Percentiles rank a stretch among this genome's conserved stretches.
Conservation (phyloP, 2,329 filamentous ascomycete genomes). For the Penicillium sp. region DNA sequence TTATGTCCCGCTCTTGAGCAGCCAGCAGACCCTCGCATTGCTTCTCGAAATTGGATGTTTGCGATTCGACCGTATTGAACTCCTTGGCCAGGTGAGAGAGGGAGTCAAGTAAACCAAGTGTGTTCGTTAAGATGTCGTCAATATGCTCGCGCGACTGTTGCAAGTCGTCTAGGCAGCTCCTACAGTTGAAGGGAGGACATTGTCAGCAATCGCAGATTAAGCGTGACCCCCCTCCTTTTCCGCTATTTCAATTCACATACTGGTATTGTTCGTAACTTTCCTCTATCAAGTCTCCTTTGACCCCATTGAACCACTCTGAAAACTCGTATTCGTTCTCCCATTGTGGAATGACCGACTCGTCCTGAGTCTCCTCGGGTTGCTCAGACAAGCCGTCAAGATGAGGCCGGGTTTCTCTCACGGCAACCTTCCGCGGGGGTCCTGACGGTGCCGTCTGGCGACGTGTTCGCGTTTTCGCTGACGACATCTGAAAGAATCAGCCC, state of each 20-base stretch:
- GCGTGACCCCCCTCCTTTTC: constrained; percentile 4
- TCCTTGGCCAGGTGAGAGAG: constrained; percentile 75
- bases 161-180: constrained; percentile 74
- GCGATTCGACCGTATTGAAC: constrained; percentile 78
- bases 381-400: constrained; percentile 14
- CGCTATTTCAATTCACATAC: constrained; percentile 44
- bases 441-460: constrained; percentile 35
- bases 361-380: background rate
- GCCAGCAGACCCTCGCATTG: constrained; percentile 83
- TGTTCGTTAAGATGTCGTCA: constrained; percentile 69
- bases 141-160: constrained; percentile 75
- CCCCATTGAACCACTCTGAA: constrained; percentile 51
- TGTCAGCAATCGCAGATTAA: constrained; percentile 3
- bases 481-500: constrained; percentile 16
- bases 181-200: constrained; percentile 26
- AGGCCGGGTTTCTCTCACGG: constrained; percentile 15
- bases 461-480: constrained; percentile 28
- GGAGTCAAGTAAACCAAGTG: constrained; percentile 66
- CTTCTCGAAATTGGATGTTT: constrained; percentile 87
- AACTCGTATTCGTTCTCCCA: constrained; percentile 53
- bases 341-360: constrained; percentile 8
- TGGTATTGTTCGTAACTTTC: constrained; percentile 80
- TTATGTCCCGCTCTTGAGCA: constrained; percentile 73
- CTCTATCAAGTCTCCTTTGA: constrained; percentile 65
- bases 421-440: constrained; percentile 26